phyloP scores from a whole-genome alignment of 331 rosid genomes.

The Rhamnella rubrinervis region DNA sequence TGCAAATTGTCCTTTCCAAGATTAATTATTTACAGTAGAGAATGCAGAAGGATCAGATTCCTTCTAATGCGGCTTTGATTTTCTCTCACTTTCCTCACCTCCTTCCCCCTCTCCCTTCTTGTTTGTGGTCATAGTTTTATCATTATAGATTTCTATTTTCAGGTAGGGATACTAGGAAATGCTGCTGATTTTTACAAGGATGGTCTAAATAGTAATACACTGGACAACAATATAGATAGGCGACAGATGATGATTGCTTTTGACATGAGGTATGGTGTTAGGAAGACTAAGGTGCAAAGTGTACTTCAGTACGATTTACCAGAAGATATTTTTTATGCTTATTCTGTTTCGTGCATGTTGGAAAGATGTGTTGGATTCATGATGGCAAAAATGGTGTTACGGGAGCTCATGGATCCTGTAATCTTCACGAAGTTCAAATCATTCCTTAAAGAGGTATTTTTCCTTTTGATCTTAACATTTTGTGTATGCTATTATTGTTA shows the following conservation, averaged over 20 bases:
- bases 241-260: slow-evolving; percentile 98
- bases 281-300: slow-evolving; percentile 6
- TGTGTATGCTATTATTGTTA: neutral
- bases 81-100: no score
- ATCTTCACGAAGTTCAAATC: slow-evolving; percentile 72
- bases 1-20: no score
- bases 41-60: no score
- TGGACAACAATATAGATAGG: slow-evolving; percentile 68
- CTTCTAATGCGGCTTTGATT: no score
- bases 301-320: slow-evolving; percentile 14
- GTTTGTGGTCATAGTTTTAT: neutral
- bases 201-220: slow-evolving; percentile 43
- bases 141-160: slow-evolving; percentile 8
- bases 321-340: slow-evolving; percentile 29
- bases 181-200: slow-evolving; percentile 79
- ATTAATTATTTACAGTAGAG: no score
- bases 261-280: slow-evolving; percentile 78
- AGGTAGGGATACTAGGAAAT: slow-evolving; percentile 94
- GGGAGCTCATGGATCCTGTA: slow-evolving; percentile 91
- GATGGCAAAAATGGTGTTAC: slow-evolving; percentile 91
- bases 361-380: slow-evolving; percentile 87
- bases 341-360: slow-evolving; percentile 31
- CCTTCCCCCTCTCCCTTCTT: neutral
- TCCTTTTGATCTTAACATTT: neutral
- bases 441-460: slow-evolving; percentile 75